phyloP scores from a whole-genome alignment of 176 grass and related monocot species.

The Lolium rigidum region DNA sequence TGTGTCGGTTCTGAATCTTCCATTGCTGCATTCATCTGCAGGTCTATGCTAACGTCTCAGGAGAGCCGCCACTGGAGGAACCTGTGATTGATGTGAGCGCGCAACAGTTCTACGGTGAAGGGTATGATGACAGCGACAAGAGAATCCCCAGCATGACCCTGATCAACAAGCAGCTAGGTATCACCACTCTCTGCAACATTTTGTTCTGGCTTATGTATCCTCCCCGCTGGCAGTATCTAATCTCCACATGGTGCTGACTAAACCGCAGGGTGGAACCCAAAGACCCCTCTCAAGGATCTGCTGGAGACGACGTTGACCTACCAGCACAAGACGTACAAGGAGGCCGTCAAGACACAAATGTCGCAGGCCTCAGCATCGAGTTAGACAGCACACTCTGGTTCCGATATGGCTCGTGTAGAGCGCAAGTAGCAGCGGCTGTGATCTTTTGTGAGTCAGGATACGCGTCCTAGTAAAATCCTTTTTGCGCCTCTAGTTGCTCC shows the following conservation, averaged over 20 bases:
- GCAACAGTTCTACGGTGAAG: constrained; percentile 91
- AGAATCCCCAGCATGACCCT: constrained; percentile 88
- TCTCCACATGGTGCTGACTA: not conserved
- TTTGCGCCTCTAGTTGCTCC: constrained; percentile 43
- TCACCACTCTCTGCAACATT: not conserved
- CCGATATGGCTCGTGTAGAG: not conserved
- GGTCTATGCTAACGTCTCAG: constrained; percentile 86
- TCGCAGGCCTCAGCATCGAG: constrained; percentile 62
- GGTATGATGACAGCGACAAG: constrained; percentile 96
- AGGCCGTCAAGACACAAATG: constrained; percentile 78
- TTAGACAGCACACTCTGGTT: constrained; percentile 41
- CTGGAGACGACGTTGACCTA: constrained; percentile 91
- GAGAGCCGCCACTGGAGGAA: constrained; percentile 69
- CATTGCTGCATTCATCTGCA: constrained; percentile 29
- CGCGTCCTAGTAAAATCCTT: constrained; percentile 16
- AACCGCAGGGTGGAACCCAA: constrained; percentile 89
- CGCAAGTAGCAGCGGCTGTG: constrained; percentile 11
- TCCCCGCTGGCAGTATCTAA: not conserved
- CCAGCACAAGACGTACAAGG: constrained; percentile 94
- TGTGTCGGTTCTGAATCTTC: not conserved
- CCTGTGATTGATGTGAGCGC: constrained; percentile 86
- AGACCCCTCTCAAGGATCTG: constrained; percentile 87
- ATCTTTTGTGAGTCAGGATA: constrained; percentile 39
- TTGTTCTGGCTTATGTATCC: not conserved
- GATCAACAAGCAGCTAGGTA: constrained; percentile 97